These are phyloP conservation scores for Hirsutella minnesotensis DNA, from an alignment of 2,329 filamentous ascomycete species.

Conservation along the genomic window DNA sequence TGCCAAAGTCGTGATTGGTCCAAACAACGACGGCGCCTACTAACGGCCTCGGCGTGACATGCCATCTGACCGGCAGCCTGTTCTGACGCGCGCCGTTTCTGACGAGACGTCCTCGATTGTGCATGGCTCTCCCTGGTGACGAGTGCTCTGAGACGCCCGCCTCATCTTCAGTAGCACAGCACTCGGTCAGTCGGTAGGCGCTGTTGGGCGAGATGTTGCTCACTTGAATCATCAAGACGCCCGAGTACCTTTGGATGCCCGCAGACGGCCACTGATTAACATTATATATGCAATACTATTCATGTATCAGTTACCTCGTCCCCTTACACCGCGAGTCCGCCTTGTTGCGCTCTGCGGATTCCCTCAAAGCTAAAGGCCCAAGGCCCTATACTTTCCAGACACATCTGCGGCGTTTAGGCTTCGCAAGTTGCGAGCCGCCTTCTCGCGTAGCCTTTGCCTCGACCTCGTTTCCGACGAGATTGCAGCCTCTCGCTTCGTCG, in stretches of 20 bases:
- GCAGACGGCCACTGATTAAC: no score
- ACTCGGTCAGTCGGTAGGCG: background rate
- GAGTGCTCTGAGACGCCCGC: background rate
- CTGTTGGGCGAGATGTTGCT: background rate
- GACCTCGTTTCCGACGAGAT: slow-evolving; percentile 1
- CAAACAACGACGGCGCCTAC: no score
- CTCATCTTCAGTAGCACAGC: background rate
- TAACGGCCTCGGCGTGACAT: no score
- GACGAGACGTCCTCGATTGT: background rate
- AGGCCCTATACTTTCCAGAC: background rate
- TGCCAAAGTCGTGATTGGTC: no score
- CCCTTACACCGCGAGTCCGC: no score
- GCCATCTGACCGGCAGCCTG: background rate
- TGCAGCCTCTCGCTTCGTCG: background rate
- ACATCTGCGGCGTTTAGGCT: background rate
- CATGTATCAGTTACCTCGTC: no score
- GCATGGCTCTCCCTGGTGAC: background rate
- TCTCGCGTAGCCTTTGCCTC: background rate
- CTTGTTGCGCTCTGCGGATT: no score
- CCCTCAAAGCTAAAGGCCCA: background rate
- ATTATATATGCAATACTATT: no score
- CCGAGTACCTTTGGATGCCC: no score
- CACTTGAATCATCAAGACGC: background rate
- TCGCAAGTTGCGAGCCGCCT: no score
- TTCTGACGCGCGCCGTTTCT: background rate